Percentiles rank a stretch among this genome's conserved stretches.
phyloP scores from a whole-genome alignment of 345 rosid genomes.

The Toxicodendron radicans region DNA sequence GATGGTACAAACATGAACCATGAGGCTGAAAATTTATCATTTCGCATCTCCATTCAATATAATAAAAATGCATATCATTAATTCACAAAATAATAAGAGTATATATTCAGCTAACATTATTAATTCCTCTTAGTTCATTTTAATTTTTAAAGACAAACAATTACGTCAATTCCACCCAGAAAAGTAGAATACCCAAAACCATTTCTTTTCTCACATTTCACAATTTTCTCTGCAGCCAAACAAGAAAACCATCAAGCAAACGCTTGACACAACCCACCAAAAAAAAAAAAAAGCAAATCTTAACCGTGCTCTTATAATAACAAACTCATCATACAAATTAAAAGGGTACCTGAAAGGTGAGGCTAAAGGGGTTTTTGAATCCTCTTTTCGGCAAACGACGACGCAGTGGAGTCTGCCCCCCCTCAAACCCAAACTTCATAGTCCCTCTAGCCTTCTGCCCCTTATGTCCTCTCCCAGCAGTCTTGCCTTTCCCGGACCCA shows the following conservation, averaged over 20 bases:
- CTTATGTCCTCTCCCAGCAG: slow-evolving; percentile 97
- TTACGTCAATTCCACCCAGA: too few relatives aligned
- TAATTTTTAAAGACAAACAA: too few relatives aligned
- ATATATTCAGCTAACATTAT: background rate
- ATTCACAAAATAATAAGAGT: background rate
- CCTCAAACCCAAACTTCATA: slow-evolving; percentile 89
- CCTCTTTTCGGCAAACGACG: slow-evolving; percentile 93
- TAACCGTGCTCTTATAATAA: background rate
- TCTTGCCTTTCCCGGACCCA: slow-evolving; percentile 96
- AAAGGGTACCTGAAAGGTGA: slow-evolving; percentile 72
- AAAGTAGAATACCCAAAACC: too few relatives aligned
- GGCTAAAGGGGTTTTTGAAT: slow-evolving; percentile 83
- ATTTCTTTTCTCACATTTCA: too few relatives aligned
- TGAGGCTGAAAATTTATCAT: too few relatives aligned
- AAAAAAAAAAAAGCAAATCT: background rate
- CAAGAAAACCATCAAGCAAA: background rate
- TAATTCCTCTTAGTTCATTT: too few relatives aligned
- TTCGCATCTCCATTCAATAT: background rate
- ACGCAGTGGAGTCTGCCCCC: slow-evolving; percentile 95
- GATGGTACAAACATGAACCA: background rate
- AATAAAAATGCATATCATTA: background rate
- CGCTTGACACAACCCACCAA: background rate
- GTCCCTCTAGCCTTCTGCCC: slow-evolving; percentile 93
- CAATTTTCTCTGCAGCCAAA: background rate
- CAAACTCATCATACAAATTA: background rate